Percentiles rank a stretch among this genome's conserved stretches.
Evolutionary conservation across 2,329 filamentous ascomycete genomes (phyloP).

Genomic region (Elsinoe arachidis): DNA sequence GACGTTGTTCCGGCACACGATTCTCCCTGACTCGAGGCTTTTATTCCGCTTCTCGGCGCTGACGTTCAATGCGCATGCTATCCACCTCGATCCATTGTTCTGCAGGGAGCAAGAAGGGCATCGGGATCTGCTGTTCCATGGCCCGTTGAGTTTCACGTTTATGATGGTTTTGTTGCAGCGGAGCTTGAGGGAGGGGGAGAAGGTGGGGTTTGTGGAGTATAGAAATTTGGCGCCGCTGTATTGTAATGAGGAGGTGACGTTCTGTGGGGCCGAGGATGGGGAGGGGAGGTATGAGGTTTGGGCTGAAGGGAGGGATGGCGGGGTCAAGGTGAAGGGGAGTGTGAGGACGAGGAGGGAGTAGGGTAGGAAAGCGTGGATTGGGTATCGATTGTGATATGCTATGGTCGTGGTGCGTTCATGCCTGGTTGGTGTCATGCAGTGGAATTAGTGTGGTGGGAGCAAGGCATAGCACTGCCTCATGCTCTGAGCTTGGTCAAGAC

Average conservation of each 20-base stretch:
- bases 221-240: slow-evolving; percentile 76
- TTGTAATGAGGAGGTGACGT: slow-evolving; percentile 57
- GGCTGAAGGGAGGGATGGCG: slow-evolving; percentile 34
- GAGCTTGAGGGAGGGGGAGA: slow-evolving; percentile 38
- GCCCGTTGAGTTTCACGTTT: slow-evolving; percentile 69
- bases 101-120: slow-evolving; percentile 65
- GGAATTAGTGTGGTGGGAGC: no score
- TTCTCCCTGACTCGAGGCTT: slow-evolving; percentile 60
- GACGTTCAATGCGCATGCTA: slow-evolving; percentile 84
- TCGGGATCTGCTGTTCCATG: slow-evolving; percentile 70
- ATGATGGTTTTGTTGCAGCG: slow-evolving; percentile 60
- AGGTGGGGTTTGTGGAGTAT: slow-evolving; percentile 59
- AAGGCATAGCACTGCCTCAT: not conserved
- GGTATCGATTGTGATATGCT: not conserved
- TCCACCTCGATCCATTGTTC: slow-evolving; percentile 73
- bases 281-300: slow-evolving; percentile 33
- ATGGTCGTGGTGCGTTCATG: not conserved
- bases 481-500: slow-evolving; percentile 35
- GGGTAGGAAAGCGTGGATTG: not conserved
- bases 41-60: slow-evolving; percentile 88
- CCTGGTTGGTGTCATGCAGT: no score
- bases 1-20: slow-evolving; percentile 44
- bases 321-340: slow-evolving; percentile 38
- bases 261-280: slow-evolving; percentile 54
- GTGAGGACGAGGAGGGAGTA: slow-evolving; percentile 21